Conservation (phyloP, 129 eudicot genomes). For the Centella asiatica region DNA sequence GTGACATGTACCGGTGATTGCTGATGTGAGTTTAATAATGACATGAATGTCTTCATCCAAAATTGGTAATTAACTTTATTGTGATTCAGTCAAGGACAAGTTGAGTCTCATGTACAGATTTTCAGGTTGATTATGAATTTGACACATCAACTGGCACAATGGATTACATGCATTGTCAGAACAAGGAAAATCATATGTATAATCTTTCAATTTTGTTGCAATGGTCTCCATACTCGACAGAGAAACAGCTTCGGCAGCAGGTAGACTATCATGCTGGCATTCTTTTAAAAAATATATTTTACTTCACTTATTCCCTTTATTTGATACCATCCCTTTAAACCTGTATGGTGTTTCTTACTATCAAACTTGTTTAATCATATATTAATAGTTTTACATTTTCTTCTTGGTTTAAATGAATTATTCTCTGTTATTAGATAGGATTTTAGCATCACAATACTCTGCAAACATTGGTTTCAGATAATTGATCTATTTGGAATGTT, state of each 20-base stretch:
- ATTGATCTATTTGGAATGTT: background rate
- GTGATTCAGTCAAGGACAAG: background rate
- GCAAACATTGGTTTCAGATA: too few relatives aligned
- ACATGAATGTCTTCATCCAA: too few relatives aligned
- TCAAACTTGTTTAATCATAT: background rate
- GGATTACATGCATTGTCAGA: constrained; percentile 27
- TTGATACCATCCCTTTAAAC: constrained; percentile 1
- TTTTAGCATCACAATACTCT: too few relatives aligned
- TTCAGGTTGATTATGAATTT: constrained; percentile 52
- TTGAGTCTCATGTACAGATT: background rate
- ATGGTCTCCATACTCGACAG: constrained; percentile 62
- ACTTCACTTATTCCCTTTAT: background rate
- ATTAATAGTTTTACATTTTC: background rate
- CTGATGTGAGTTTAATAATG: too few relatives aligned
- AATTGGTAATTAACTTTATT: background rate
- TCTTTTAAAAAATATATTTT: background rate
- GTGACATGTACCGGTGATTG: too few relatives aligned
- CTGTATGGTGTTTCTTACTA: background rate
- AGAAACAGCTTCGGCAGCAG: constrained; percentile 43
- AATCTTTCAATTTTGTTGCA: constrained; percentile 41
- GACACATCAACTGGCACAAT: constrained; percentile 21
- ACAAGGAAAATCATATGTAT: constrained; percentile 25
- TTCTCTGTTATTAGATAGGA: background rate
- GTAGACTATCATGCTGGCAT: constrained; percentile 18
- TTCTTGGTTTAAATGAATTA: background rate